Evolutionary conservation across 192 early-diverging fungal genomes (phyloP), one percentile per base, ranked within the genome.

Genomic region (Phlyctochytrium planicorne): DNA sequence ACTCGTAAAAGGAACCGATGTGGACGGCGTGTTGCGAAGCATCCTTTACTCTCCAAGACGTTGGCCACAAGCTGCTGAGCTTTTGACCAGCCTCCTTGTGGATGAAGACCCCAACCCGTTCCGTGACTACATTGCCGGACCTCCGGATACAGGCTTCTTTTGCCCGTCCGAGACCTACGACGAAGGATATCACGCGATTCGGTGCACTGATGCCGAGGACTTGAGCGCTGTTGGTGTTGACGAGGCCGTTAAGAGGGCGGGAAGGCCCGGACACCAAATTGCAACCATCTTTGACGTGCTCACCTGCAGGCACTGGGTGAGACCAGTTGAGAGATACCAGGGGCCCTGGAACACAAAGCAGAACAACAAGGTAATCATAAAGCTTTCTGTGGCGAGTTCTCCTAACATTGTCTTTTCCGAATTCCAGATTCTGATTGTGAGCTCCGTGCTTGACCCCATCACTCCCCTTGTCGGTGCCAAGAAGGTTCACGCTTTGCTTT

Each of bases 271-370:
- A 30, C 20, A 52, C 14, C 29, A 52, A 1, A 65, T 30, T 29
- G 1, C 52, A 29, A 24, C 25, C 30, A 4, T 34, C 17, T 20
- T 23, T 17, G 24, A n/a, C 29, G 14, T n/a, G 63, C 32, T 70
- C 35, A 33, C 27, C 1, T 74, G 72, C 62, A 55, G 61, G 24
- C 67, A 71, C 57, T 79, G 77, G 77, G 67, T 67, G 12, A 60
- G 59, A 31, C 59, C 74, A 31, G 62, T 66, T 16, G 75, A 80
- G 62, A 62, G 77, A 0, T 82, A 66, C 30, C 20, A 63, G 12
- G 80, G 80, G 10, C 80, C 80, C 0, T 82, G 80, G 80, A 78
- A 77, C 34, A 35, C 61, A 30, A 77, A 20, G 20, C 53, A 66
- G 0, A 74, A 69, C 17, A 75, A 71, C 36, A 63, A 59, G 59